A percentile compares a stretch with the other conserved stretches of the same genome.
Conservation (phyloP, 78 protist genomes). For the Cavenderia fasciculata region DNA sequence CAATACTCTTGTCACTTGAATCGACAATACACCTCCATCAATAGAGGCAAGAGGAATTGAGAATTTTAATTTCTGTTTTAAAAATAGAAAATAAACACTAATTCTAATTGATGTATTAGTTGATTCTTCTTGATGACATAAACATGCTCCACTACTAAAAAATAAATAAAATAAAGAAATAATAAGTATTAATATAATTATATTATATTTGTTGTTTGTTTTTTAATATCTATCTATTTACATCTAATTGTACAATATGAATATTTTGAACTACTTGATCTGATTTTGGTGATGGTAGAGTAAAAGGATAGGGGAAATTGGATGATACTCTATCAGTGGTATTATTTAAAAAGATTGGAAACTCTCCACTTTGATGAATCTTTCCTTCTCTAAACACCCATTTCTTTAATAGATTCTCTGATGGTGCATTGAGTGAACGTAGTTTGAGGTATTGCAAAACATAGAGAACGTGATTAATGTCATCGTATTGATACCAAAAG, state of each 20-base stretch:
- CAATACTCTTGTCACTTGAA: conserved; percentile 24
- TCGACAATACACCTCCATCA: conserved; percentile 5
- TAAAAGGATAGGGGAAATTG: conserved; percentile 39
- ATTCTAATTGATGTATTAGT: conserved; percentile 23
- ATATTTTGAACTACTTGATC: conserved; percentile 47
- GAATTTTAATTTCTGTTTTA: conserved; percentile 48
- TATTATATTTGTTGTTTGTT: background rate
- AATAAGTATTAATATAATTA: background rate
- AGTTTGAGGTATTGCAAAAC: conserved; percentile 4
- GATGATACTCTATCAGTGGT: background rate
- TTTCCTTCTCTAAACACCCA: background rate
- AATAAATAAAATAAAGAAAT: background rate
- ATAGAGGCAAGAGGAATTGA: conserved; percentile 43
- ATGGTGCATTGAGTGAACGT: background rate
- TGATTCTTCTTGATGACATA: conserved; percentile 71
- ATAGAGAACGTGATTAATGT: conserved; percentile 16
- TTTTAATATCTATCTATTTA: background rate
- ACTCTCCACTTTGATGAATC: background rate
- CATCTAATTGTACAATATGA: conserved; percentile 28
- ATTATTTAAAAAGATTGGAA: conserved; percentile 19
- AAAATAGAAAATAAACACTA: conserved; percentile 39
- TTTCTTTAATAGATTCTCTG: background rate
- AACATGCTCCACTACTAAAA: conserved; percentile 21
- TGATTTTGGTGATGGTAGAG: background rate
- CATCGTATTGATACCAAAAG: conserved; percentile 74